A percentile compares a stretch with the other conserved stretches of the same genome.
Evolutionary conservation across 805 yeast species (phyloP).

Genomic region (Cephaloascus fragrans): DNA sequence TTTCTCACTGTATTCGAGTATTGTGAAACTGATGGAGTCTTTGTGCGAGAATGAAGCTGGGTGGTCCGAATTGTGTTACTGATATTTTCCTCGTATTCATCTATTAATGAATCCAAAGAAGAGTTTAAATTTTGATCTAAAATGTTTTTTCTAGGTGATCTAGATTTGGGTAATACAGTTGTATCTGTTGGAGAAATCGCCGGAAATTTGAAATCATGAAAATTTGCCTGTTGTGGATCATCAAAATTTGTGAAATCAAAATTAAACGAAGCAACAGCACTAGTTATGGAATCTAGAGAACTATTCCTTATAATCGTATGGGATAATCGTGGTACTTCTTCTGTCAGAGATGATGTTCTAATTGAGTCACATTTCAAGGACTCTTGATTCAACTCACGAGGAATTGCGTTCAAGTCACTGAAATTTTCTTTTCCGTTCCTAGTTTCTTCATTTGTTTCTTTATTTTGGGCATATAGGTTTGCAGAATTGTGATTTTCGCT

Average conservation of each 20-base stretch:
- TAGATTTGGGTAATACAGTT: background rate
- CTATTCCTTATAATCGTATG: background rate
- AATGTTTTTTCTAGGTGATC: background rate
- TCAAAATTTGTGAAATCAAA: slow-evolving; percentile 5
- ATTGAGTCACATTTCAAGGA: background rate
- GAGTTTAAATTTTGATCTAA: background rate
- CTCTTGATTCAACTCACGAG: background rate
- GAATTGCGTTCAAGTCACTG: slow-evolving; percentile 9
- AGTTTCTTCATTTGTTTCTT: slow-evolving; percentile 1
- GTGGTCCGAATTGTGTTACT: slow-evolving; percentile 10
- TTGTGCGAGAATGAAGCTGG: background rate
- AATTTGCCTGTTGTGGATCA: background rate
- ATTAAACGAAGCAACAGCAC: slow-evolving; percentile 24
- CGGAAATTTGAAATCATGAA: background rate
- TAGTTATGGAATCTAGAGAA: slow-evolving; percentile 17
- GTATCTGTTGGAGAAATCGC: no score
- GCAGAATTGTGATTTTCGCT: no score
- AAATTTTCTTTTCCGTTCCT: slow-evolving; percentile 4
- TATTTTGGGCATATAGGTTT: slow-evolving; percentile 7
- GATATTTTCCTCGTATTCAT: slow-evolving; percentile 34
- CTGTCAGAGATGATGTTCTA: background rate
- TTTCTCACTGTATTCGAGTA: background rate
- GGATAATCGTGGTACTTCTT: background rate
- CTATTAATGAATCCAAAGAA: slow-evolving; percentile 29
- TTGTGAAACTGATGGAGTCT: slow-evolving; percentile 4